Evolutionary conservation across 192 early-diverging fungal species (phyloP), one percentile per base, ranked within the genome.

Genomic region (Pilobolus umbonatus): DNA sequence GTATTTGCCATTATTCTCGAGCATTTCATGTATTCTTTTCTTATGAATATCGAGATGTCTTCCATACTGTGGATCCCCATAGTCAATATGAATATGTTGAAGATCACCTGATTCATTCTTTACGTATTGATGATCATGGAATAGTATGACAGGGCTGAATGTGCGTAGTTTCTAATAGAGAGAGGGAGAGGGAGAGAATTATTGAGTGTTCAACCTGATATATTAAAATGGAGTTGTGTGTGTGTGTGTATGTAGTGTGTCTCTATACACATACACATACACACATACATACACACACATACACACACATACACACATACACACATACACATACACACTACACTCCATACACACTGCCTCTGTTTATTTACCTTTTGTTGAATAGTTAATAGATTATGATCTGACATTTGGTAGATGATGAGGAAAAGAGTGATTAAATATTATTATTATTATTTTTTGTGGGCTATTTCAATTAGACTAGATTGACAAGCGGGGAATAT

Each of bases 121-220:
- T 19, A 65, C 39, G 39, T 55, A 64, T 34, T 71, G 53, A 38
- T 64, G 61, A 30, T 71, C 69, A 57, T 71, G 69, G 30, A 65
- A 71, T 15, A 71, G 55, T 31, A 71, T 71, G 43, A 71, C 53
- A 45, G 69, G 69, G 36, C 59, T 71, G 30, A 71, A 71, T 12
- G 55, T 65, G 38, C 69, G 69, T 40, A 60, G 22, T 55, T 69
- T 49, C 8, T 58, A 58, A 17, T 21, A 61, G 2, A 61, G 44
- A 57, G n/a, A n/a, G n/a, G n/a, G n/a, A n/a, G n/a, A n/a, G n/a
- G n/a, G n/a, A n/a, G n/a, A n/a, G n/a, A n/a, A n/a, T n/a, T n/a
- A n/a, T n/a, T n/a, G n/a, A 35, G 12, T 55, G 43, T 22, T 48
- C 11, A 26, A 29, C 29, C 22, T 36, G 35, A 8, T 36, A 36